Conservation (phyloP, 1,139 yeast species). For the Groenewaldozyma sp. region DNA sequence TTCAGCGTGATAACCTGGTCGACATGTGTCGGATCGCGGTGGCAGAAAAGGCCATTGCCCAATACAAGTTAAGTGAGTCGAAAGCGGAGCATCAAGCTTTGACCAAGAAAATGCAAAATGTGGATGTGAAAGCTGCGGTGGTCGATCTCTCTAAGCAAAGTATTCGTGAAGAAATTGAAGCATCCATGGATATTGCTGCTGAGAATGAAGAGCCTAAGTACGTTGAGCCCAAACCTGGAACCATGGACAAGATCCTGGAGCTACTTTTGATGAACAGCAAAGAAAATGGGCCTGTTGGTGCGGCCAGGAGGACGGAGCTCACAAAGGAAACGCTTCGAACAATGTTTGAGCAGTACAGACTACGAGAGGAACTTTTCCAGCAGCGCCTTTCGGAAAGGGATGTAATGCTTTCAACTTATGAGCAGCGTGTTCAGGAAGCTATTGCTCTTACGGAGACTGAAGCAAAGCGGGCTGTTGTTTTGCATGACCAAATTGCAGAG, state of each 20-base stretch:
- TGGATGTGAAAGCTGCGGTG: constrained; percentile 2
- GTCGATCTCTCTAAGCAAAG: constrained; percentile 1
- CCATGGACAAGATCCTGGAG: neutral
- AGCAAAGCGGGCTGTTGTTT: too few relatives aligned
- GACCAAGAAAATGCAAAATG: neutral
- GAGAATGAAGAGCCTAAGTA: neutral
- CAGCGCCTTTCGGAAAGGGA: constrained; percentile 3
- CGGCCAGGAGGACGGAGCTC: constrained; percentile 1
- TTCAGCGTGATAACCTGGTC: constrained; percentile 3
- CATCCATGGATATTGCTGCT: neutral
- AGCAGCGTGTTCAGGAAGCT: neutral
- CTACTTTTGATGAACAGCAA: constrained; percentile 1
- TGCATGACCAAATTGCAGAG: neutral
- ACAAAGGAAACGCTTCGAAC: constrained; percentile 1
- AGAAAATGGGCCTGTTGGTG: constrained; percentile 6
- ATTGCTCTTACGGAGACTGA: neutral
- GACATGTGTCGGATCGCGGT: constrained; percentile 2
- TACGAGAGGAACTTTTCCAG: constrained; percentile 1
- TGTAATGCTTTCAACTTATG: neutral
- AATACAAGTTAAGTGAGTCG: neutral
- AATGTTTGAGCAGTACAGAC: constrained; percentile 6
- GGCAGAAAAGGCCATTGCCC: neutral
- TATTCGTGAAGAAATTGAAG: neutral
- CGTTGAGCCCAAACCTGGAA: neutral
- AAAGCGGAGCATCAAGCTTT: neutral